Base-by-base conservation (phyloP, 306 rosid species). In the Trichosanthes truncata region DNA sequence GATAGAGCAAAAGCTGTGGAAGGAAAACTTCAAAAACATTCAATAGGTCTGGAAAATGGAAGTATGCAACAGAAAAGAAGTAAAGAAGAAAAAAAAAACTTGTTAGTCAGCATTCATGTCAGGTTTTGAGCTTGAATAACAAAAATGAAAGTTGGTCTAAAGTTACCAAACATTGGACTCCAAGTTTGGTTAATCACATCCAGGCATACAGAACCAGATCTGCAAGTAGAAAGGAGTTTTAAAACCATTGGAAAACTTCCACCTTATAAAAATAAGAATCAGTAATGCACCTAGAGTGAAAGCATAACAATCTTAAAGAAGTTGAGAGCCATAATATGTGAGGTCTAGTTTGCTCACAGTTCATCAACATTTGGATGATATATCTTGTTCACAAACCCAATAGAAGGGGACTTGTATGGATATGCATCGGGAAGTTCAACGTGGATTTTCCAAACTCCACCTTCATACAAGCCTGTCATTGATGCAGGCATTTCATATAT, bases 141-240 rank as follows among this genome's bases (percentile, higher is more conserved):
- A 21, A 20, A 83, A 65, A 62, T 56, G 53, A 38, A 14, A 43
- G 9, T 72, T 25, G 74, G 80, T 67, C 15, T 82, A 78, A 48
- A 79, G 76, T 81, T 96, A 96, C 99, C 98, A 14, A 96, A 96
- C 98, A 91, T 93, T 86, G 99, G 99, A 87, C 99, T 96, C 99
- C 99, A 96, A 51, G 98, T 87, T 80, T 96, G 98, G 84, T 96
- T 96, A 81, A 96, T 96, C 59, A 96, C 99, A 83, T 96, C 99
- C 89, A 96, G 85, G 88, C 99, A 96, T 74, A 96, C 98, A 82
- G 98, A 90, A 78, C 99, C 99, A 76, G 99, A 96, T 83, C 99
- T 96, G 93, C 90, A 88, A 83, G 81, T 77, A 78, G 78, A 72
- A 11, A 41, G 45, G 6, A 56, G 23, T 23, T 60, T 25, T 46